Conservation (phyloP, 1,284 basidiomycete species). For the Retiboletus fuscus region DNA sequence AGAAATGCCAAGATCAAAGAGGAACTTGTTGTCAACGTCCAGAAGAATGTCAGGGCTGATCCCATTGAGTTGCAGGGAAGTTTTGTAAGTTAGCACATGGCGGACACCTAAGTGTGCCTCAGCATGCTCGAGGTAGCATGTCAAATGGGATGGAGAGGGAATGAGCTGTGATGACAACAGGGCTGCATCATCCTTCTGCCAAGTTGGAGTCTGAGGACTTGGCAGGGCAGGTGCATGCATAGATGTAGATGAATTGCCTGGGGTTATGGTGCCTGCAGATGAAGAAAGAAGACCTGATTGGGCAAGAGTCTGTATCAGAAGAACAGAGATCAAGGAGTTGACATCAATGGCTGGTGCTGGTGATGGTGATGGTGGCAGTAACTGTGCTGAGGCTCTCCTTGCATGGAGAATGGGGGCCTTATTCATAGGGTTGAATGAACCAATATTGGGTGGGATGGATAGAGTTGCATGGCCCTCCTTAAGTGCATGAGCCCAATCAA, state of each 20-base stretch:
- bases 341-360: constrained; percentile 9
- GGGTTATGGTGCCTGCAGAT: not conserved
- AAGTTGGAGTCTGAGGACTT: not conserved
- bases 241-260: not conserved
- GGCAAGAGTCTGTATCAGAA: constrained; percentile 3
- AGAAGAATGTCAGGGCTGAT: constrained; percentile 28
- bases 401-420: not conserved
- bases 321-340: constrained; percentile 9
- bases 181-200: no score
- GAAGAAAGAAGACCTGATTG: not conserved
- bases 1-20: no score
- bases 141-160: no score
- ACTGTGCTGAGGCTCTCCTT: no score
- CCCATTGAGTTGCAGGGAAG: not conserved
- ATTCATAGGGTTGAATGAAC: no score
- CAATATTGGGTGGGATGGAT: constrained; percentile 10
- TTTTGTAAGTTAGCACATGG: not conserved
- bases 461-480: constrained; percentile 7
- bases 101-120: not conserved
- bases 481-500: no score
- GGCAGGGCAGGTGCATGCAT: no score
- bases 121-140: no score
- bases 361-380: no score
- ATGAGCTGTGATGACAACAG: no score
- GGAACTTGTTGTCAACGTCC: constrained; percentile 14